Percentiles rank a stretch among this genome's conserved stretches.
These are phyloP conservation scores for Trichosporon sp. DNA, from an alignment of 1,284 basidiomycete species.

Conservation along the genomic window DNA sequence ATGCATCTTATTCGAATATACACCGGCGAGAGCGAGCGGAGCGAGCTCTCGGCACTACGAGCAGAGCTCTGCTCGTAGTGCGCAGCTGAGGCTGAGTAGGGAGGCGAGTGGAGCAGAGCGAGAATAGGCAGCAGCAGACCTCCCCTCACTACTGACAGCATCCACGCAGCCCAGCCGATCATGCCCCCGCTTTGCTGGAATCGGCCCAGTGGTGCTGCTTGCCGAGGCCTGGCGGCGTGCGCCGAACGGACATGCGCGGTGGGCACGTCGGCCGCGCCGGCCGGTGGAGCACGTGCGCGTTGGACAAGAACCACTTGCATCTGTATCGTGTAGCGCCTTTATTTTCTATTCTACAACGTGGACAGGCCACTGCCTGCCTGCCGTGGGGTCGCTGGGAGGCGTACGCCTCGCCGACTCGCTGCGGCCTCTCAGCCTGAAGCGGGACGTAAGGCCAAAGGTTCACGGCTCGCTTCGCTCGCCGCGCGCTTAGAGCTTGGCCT, in stretches of 20 bases:
- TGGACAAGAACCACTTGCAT: background rate
- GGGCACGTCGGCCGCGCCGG: background rate
- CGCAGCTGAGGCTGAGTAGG: no score
- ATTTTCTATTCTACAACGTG: background rate
- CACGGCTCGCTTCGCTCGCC: background rate
- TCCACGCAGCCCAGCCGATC: no score
- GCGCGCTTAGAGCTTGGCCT: slow-evolving; percentile 26
- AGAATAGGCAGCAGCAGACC: no score
- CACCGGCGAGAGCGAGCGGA: background rate
- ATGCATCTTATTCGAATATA: background rate
- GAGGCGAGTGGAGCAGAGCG: no score
- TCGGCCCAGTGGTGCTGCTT: no score
- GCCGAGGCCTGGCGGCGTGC: background rate
- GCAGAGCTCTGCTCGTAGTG: no score
- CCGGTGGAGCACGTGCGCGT: background rate
- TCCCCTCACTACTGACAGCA: no score
- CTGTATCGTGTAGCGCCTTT: background rate
- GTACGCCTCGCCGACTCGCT: no score
- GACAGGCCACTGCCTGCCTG: background rate
- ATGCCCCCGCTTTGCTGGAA: background rate
- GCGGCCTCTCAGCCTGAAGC: no score
- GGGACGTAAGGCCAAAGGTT: background rate
- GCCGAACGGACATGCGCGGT: background rate
- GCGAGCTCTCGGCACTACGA: background rate
- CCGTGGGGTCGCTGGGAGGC: background rate